phyloP scores from a whole-genome alignment of 2,329 filamentous ascomycete species.

The Trichophaea hybrida region DNA sequence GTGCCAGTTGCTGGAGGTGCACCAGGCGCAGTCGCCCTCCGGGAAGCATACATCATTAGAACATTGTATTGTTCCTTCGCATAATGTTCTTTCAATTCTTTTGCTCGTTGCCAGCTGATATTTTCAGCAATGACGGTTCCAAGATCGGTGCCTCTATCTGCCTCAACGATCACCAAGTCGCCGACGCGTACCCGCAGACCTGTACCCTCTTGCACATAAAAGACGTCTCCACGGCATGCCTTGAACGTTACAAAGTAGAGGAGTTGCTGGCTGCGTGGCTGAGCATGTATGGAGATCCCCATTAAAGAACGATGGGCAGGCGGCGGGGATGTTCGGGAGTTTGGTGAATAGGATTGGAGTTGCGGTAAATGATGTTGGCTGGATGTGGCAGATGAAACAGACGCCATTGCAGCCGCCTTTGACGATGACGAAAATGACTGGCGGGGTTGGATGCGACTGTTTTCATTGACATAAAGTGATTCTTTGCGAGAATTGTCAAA shows the following conservation, averaged over 20 bases:
- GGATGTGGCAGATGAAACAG: slow-evolving; percentile 19
- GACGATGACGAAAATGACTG: slow-evolving; percentile 11
- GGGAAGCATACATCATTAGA: slow-evolving; percentile 87
- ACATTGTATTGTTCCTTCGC: slow-evolving; percentile 94
- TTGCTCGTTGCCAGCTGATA: slow-evolving; percentile 73
- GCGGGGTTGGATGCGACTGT: slow-evolving; percentile 29
- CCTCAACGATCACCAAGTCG: slow-evolving; percentile 92
- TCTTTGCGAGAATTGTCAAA: slow-evolving; percentile 17
- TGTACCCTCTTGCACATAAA: slow-evolving; percentile 92
- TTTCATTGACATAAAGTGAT: slow-evolving; percentile 27
- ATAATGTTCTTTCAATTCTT: slow-evolving; percentile 78
- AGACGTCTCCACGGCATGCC: slow-evolving; percentile 85
- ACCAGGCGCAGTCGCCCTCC: slow-evolving; percentile 44
- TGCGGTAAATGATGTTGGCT: slow-evolving; percentile 21
- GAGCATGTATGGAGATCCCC: slow-evolving; percentile 31
- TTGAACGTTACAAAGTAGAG: slow-evolving; percentile 93
- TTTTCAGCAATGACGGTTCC: slow-evolving; percentile 84
- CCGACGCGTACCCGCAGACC: slow-evolving; percentile 80
- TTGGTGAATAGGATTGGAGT: slow-evolving; percentile 11
- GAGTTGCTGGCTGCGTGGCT: slow-evolving; percentile 51
- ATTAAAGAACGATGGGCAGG: slow-evolving; percentile 18
- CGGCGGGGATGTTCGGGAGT: slow-evolving; percentile 18
- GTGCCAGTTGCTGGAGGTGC: slow-evolving; percentile 47
- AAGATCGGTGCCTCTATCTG: slow-evolving; percentile 87
- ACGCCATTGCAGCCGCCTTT: slow-evolving; percentile 12